Percentiles rank a stretch among this genome's conserved stretches.
Evolutionary conservation across 1,284 basidiomycete species (phyloP).

Genomic region (Ustilago trichophora): DNA sequence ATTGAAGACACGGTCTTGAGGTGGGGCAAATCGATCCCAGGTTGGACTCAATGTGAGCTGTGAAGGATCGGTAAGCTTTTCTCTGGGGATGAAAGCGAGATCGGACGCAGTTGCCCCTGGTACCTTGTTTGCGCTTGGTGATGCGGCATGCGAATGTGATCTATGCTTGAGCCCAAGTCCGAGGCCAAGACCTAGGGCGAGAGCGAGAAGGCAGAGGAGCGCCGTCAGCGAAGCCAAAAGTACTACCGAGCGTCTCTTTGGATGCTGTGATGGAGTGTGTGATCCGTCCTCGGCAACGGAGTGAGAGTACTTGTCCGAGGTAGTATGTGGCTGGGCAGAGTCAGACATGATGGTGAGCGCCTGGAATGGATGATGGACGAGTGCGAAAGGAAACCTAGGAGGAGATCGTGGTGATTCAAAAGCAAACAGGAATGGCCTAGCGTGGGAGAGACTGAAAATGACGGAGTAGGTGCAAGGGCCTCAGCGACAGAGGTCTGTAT

Average conservation of each 20-base stretch:
- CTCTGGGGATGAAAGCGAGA: constrained; percentile 53
- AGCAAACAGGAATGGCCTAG: too few relatives aligned
- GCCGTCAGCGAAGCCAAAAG: not conserved
- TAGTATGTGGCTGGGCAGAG: not conserved
- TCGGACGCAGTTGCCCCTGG: constrained; percentile 24
- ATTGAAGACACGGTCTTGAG: constrained; percentile 48
- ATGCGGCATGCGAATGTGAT: constrained; percentile 12
- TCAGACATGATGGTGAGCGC: not conserved
- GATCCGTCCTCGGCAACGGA: constrained; percentile 11
- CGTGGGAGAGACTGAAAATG: too few relatives aligned
- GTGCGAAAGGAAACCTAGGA: too few relatives aligned
- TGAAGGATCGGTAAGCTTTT: constrained; percentile 25
- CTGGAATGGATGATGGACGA: too few relatives aligned
- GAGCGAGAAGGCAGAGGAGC: constrained; percentile 60
- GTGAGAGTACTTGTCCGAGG: constrained; percentile 6
- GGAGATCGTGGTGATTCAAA: too few relatives aligned
- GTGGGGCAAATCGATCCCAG: constrained; percentile 43
- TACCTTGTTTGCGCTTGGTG: constrained; percentile 1
- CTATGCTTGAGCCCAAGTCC: constrained; percentile 63
- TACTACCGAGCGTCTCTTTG: not conserved
- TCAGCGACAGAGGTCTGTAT: too few relatives aligned
- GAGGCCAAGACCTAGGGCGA: constrained; percentile 68
- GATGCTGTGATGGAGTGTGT: not conserved
- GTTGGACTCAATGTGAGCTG: constrained; percentile 39
- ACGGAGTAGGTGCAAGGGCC: too few relatives aligned